Evolutionary conservation across 345 rosid species (phyloP).

Genomic region (Euclidium syriacum): DNA sequence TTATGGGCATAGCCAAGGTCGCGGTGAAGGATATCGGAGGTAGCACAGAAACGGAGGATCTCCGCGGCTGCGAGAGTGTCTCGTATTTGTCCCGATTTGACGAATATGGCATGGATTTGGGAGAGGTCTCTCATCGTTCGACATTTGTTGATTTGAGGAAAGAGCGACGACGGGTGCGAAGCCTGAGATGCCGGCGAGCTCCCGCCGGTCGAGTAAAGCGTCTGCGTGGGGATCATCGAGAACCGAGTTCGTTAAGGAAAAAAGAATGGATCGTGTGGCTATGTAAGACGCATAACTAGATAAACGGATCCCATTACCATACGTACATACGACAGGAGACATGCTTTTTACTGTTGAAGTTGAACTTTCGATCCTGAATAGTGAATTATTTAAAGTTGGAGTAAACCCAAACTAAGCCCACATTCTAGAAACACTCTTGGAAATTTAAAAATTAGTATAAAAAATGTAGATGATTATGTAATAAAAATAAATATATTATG

Average conservation of each 20-base stretch:
- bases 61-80: slow-evolving; percentile 71
- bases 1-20: slow-evolving; percentile 41
- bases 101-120: slow-evolving; percentile 62
- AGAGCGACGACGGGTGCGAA: slow-evolving; percentile 47
- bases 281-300: not conserved
- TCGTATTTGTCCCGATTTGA: slow-evolving; percentile 54
- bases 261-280: slow-evolving; percentile 23
- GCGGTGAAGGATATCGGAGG: slow-evolving; percentile 36
- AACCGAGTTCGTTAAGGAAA: not conserved
- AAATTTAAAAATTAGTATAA: no score
- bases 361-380: no score
- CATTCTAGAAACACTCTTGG: no score
- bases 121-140: slow-evolving; percentile 38
- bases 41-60: slow-evolving; percentile 44
- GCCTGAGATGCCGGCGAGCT: not conserved
- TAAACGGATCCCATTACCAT: no score
- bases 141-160: slow-evolving; percentile 54
- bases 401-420: no score
- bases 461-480: no score
- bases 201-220: not conserved
- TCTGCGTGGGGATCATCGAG: not conserved
- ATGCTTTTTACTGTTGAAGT: no score
- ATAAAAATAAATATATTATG: no score
- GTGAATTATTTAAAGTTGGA: no score
- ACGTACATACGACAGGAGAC: no score